phyloP scores from a whole-genome alignment of 129 eudicot species.

The Escallonia rubra region DNA sequence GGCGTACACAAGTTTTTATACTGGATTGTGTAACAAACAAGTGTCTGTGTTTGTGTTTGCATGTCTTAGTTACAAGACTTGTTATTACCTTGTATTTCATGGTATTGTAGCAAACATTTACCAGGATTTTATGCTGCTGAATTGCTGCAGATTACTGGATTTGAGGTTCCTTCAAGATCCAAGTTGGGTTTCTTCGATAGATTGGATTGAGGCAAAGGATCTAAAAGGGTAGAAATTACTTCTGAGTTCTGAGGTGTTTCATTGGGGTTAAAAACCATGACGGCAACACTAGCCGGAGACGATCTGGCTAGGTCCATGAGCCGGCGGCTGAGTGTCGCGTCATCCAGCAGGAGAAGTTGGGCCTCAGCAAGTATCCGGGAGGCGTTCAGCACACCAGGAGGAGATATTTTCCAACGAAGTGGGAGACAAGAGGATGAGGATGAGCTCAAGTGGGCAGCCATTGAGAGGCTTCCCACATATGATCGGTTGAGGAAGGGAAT shows the following conservation, averaged over 20 bases:
- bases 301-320: slow-evolving; percentile 27
- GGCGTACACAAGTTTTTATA: too few relatives aligned
- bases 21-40: too few relatives aligned
- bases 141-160: too few relatives aligned
- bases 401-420: slow-evolving; percentile 21
- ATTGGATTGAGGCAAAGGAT: neutral
- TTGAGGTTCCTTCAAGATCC: too few relatives aligned
- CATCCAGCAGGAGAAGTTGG: slow-evolving; percentile 30
- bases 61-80: too few relatives aligned
- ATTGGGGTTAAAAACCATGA: slow-evolving; percentile 5
- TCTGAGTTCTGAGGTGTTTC: neutral
- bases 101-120: too few relatives aligned
- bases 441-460: slow-evolving; percentile 74
- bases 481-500: slow-evolving; percentile 60
- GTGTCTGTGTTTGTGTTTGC: too few relatives aligned
- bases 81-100: too few relatives aligned
- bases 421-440: slow-evolving; percentile 43
- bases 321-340: slow-evolving; percentile 15
- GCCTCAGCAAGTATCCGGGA: slow-evolving; percentile 31
- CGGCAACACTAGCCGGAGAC: slow-evolving; percentile 16
- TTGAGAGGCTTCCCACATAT: slow-evolving; percentile 69
- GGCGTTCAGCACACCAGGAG: slow-evolving; percentile 23
- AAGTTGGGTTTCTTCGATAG: too few relatives aligned
- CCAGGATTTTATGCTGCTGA: too few relatives aligned
- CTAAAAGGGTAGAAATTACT: neutral